These are phyloP conservation scores for Xylaria grammica DNA, from an alignment of 495 filamentous ascomycete genomes.

Conservation along the genomic window DNA sequence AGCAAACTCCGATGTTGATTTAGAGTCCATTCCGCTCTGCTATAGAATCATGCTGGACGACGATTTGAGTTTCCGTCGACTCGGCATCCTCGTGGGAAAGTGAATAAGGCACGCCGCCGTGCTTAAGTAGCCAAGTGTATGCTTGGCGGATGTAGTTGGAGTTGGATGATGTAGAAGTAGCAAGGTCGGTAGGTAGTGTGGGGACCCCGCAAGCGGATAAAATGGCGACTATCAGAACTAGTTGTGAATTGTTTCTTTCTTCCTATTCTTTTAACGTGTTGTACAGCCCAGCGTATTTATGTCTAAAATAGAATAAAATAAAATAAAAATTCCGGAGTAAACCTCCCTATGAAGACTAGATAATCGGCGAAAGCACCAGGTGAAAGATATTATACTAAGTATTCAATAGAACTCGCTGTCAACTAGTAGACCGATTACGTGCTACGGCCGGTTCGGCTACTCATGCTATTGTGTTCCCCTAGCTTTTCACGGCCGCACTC, in stretches of 20 bases:
- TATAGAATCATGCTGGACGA: slow-evolving; percentile 12
- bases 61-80: not conserved
- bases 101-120: not conserved
- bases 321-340: too few relatives aligned
- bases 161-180: not conserved
- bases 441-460: slow-evolving; percentile 19
- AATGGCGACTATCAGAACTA: too few relatives aligned
- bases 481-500: too few relatives aligned
- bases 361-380: too few relatives aligned
- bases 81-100: slow-evolving; percentile 4
- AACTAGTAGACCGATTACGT: not conserved
- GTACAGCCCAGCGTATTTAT: too few relatives aligned
- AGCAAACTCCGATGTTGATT: slow-evolving; percentile 34
- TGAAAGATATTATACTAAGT: too few relatives aligned
- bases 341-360: too few relatives aligned
- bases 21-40: slow-evolving; percentile 35
- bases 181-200: not conserved
- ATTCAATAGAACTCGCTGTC: not conserved
- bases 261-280: too few relatives aligned
- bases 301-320: too few relatives aligned
- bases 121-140: slow-evolving; percentile 20
- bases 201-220: slow-evolving; percentile 15
- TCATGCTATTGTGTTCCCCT: too few relatives aligned
- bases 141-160: slow-evolving; percentile 16
- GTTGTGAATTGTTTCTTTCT: too few relatives aligned